Evolutionary conservation across 2,329 filamentous ascomycete species (phyloP).

Genomic region (Gyromitra esculenta): DNA sequence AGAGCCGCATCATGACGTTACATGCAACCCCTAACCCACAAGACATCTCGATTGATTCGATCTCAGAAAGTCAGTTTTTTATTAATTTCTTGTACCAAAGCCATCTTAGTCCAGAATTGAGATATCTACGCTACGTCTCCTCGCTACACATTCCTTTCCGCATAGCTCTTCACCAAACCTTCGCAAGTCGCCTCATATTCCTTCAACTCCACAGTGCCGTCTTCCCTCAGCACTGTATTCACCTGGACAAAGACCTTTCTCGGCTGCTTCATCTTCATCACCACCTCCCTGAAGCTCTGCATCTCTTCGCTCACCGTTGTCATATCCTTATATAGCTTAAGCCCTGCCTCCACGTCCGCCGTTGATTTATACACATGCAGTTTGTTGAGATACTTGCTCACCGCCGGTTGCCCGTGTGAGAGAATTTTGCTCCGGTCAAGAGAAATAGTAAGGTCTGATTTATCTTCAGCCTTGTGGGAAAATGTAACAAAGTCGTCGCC

Average conservation of each 20-base stretch:
- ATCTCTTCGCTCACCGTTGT: constrained; percentile 67
- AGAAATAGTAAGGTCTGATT: constrained; percentile 65
- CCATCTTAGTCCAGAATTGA: neutral
- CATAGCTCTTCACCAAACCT: constrained; percentile 67
- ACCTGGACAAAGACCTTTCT: constrained; percentile 72
- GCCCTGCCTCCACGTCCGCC: constrained; percentile 67
- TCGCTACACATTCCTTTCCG: constrained; percentile 58
- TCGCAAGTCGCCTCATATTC: constrained; percentile 68
- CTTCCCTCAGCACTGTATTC: constrained; percentile 65
- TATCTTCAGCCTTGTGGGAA: constrained; percentile 62
- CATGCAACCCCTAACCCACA: no score
- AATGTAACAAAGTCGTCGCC: constrained; percentile 66
- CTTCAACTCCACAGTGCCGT: constrained; percentile 63
- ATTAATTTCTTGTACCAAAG: neutral
- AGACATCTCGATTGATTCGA: no score
- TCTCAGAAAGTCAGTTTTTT: neutral
- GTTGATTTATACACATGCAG: constrained; percentile 72
- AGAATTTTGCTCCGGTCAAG: constrained; percentile 70
- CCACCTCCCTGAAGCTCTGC: constrained; percentile 67
- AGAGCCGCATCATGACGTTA: no score
- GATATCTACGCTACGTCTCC: neutral
- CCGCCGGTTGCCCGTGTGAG: constrained; percentile 67
- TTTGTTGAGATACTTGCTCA: constrained; percentile 69
- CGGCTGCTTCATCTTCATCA: constrained; percentile 68
- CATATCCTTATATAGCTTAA: constrained; percentile 68